A percentile compares a stretch with the other conserved stretches of the same genome.
phyloP scores from a whole-genome alignment of 768 basidiomycete genomes.

The Pilatotrama ljubarskyi region DNA sequence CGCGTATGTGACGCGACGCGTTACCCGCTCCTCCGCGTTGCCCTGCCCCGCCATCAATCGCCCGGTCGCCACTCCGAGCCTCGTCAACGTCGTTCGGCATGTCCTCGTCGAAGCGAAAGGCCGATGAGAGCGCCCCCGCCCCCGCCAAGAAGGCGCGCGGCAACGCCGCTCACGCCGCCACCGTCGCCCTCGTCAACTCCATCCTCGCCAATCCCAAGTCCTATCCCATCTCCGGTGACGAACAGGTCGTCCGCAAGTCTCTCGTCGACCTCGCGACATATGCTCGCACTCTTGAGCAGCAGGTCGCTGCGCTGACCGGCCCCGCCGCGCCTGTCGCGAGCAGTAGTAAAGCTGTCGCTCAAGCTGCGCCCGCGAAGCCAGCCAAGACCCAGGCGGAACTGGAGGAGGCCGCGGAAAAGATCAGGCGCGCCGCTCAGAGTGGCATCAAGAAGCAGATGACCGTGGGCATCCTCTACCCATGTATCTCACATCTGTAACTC shows the following conservation, averaged over 20 bases:
- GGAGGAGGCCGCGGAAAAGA: constrained; percentile 44
- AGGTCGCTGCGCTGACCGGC: not conserved
- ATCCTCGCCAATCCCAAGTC: constrained; percentile 40
- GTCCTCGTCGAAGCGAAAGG: constrained; percentile 39
- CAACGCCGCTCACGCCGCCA: constrained; percentile 33
- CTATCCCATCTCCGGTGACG: constrained; percentile 39
- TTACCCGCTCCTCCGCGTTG: not conserved
- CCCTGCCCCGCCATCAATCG: not conserved
- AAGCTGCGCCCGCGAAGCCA: constrained; percentile 21
- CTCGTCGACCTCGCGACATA: constrained; percentile 37
- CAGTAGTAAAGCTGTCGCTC: not conserved
- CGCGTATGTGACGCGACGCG: constrained; percentile 8
- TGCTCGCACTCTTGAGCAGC: constrained; percentile 33
- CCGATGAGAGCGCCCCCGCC: constrained; percentile 27
- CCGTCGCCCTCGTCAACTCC: constrained; percentile 36
- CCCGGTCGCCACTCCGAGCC: not conserved
- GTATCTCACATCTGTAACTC: not conserved
- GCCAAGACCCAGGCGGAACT: constrained; percentile 40
- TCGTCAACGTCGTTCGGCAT: not conserved
- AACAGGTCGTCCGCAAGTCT: constrained; percentile 31
- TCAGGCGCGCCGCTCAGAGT: constrained; percentile 45
- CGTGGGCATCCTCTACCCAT: constrained; percentile 26
- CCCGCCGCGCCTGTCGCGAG: not conserved
- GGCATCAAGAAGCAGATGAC: constrained; percentile 55
- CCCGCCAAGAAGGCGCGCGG: constrained; percentile 33